These are phyloP conservation scores for Maudiozyma saulgeensis DNA, from an alignment of 805 yeast genomes.

Conservation along the genomic window DNA sequence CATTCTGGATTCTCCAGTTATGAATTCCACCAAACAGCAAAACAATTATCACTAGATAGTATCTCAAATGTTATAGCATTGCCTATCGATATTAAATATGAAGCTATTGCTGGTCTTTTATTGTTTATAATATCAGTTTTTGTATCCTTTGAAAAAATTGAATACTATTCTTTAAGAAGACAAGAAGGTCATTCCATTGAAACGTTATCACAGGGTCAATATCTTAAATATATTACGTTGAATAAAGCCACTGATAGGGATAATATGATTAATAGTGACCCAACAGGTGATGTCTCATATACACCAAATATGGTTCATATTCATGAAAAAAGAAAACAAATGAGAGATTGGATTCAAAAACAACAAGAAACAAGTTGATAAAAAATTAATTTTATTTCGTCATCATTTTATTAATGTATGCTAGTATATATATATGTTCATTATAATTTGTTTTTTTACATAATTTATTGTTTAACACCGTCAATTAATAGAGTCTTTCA, in stretches of 20 bases:
- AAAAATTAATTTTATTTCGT: neutral
- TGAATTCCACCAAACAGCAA: slow-evolving; percentile 24
- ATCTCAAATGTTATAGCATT: slow-evolving; percentile 2
- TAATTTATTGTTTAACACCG: too few species aligned
- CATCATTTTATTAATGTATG: too few species aligned
- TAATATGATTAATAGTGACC: slow-evolving; percentile 21
- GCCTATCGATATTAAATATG: slow-evolving; percentile 26
- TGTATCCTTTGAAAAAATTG: slow-evolving; percentile 18
- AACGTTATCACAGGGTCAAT: slow-evolving; percentile 14
- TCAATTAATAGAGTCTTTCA: too few species aligned
- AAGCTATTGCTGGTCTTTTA: slow-evolving; percentile 17
- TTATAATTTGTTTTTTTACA: too few species aligned
- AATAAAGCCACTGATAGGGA: slow-evolving; percentile 25
- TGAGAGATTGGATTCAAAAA: slow-evolving; percentile 13
- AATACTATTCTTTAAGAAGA: slow-evolving; percentile 14
- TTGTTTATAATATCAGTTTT: slow-evolving; percentile 19
- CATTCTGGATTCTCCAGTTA: slow-evolving; percentile 29
- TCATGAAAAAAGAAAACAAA: slow-evolving; percentile 16
- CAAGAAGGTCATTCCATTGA: slow-evolving; percentile 9
- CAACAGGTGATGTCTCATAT: slow-evolving; percentile 22
- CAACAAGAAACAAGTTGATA: neutral
- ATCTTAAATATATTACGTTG: slow-evolving; percentile 22
- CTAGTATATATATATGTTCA: too few species aligned
- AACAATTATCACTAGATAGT: slow-evolving; percentile 7
- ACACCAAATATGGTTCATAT: slow-evolving; percentile 24